Evolutionary conservation across 2,329 filamentous ascomycete species (phyloP).

Genomic region (Xylariaceae sp.): DNA sequence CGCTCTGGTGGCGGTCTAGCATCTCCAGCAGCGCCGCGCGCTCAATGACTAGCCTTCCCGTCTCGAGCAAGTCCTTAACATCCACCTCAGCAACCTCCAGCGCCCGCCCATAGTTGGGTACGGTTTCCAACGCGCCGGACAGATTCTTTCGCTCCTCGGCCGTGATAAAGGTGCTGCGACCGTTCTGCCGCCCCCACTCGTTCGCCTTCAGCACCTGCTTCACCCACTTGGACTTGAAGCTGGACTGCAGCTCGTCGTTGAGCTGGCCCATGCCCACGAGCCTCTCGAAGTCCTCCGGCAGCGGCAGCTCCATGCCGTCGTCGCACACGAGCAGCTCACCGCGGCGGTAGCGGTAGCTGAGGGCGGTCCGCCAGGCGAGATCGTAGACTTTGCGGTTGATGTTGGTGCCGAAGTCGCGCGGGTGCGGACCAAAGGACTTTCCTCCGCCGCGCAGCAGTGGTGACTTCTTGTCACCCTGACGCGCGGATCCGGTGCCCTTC

Average conservation of each 20-base stretch:
- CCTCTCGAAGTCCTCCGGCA: constrained; percentile 46
- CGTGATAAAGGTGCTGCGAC: constrained; percentile 74
- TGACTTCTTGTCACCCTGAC: constrained; percentile 74
- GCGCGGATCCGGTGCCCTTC: constrained; percentile 79
- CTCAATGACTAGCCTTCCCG: constrained; percentile 83
- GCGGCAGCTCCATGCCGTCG: constrained; percentile 65
- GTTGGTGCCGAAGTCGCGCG: constrained; percentile 81
- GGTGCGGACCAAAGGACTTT: constrained; percentile 84
- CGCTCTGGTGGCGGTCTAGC: constrained; percentile 67
- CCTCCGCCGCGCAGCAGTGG: constrained; percentile 82
- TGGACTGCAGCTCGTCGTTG: constrained; percentile 42
- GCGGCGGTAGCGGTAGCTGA: constrained; percentile 84
- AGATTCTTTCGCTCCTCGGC: constrained; percentile 56
- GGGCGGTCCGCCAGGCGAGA: constrained; percentile 87
- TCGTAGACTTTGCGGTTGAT: constrained; percentile 91
- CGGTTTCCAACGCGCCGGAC: constrained; percentile 59
- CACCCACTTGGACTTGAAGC: constrained; percentile 60
- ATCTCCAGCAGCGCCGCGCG: constrained; percentile 72
- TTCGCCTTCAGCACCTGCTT: constrained; percentile 66
- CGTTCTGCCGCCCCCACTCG: constrained; percentile 61
- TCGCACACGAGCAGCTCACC: constrained; percentile 86
- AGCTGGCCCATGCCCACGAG: constrained; percentile 33
- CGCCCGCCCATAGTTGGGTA: constrained; percentile 64
- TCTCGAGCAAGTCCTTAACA: constrained; percentile 89
- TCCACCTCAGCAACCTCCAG: constrained; percentile 76